Evolutionary conservation across 768 basidiomycete genomes (phyloP).

Genomic region (Xerocomus spinulosus): DNA sequence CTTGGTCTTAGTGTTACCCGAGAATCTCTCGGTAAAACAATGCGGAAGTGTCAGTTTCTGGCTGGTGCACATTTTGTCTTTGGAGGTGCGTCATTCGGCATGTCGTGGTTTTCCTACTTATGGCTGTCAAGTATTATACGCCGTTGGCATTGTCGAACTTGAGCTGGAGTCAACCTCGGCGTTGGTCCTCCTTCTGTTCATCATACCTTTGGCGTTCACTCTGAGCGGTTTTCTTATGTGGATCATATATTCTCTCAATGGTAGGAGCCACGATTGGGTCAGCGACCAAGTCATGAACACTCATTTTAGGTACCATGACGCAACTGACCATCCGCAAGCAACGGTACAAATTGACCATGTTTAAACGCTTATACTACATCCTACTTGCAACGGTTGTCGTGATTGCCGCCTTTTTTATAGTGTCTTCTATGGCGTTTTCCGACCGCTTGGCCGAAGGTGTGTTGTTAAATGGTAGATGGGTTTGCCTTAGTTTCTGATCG

Average conservation of each 20-base stretch:
- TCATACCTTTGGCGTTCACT: constrained; percentile 91
- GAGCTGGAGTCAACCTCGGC: constrained; percentile 89
- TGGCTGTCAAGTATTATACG: constrained; percentile 70
- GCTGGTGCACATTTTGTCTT: constrained; percentile 88
- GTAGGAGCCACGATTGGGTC: constrained; percentile 37
- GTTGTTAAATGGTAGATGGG: constrained; percentile 8
- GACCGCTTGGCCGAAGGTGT: constrained; percentile 86
- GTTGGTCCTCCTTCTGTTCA: constrained; percentile 78
- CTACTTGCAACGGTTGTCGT: constrained; percentile 77
- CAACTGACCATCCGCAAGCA: constrained; percentile 86
- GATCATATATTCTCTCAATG: constrained; percentile 89
- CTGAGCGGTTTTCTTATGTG: constrained; percentile 94
- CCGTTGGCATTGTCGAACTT: constrained; percentile 91
- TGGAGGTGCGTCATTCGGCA: constrained; percentile 60
- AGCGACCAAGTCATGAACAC: constrained; percentile 1
- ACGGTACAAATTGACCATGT: constrained; percentile 84
- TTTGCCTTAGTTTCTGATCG: background rate
- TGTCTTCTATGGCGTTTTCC: constrained; percentile 88
- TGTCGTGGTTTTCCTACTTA: constrained; percentile 4
- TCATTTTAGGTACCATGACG: constrained; percentile 68
- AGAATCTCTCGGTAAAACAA: constrained; percentile 78
- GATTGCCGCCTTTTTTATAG: constrained; percentile 85
- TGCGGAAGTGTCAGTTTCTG: constrained; percentile 79
- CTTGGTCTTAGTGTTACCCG: constrained; percentile 90
- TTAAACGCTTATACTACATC: constrained; percentile 79